A percentile compares a stretch with the other conserved stretches of the same genome.
Conservation (phyloP, 1,284 basidiomycete genomes). For the Fomes fomentarius region DNA sequence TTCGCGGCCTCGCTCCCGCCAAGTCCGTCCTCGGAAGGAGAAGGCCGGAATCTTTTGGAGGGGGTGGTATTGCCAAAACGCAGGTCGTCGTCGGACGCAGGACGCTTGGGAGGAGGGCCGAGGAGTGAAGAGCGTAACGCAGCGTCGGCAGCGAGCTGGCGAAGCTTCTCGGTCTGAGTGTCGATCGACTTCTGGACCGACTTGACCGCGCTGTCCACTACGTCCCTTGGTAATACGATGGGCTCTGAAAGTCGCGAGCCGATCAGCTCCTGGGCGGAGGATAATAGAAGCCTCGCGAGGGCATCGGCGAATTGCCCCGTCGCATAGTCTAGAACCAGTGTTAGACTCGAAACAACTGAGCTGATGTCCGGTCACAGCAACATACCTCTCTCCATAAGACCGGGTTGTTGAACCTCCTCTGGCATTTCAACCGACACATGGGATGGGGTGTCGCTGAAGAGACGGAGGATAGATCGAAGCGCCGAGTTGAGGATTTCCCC, state of each 20-base stretch:
- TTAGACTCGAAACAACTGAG: too few species aligned
- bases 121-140: conserved; percentile 13
- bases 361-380: too few species aligned
- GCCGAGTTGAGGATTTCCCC: conserved; percentile 23
- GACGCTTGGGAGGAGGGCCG: conserved; percentile 29
- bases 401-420: conserved; percentile 53
- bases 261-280: conserved; percentile 37
- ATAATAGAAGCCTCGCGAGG: conserved; percentile 44
- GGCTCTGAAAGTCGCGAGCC: conserved; percentile 25
- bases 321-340: conserved; percentile 66
- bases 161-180: conserved; percentile 19
- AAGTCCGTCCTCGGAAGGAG: conserved; percentile 26
- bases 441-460: conserved; percentile 21
- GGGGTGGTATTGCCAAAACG: conserved; percentile 23
- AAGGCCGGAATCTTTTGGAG: conserved; percentile 32
- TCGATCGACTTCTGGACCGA: conserved; percentile 21
- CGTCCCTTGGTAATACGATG: conserved; percentile 33
- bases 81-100: conserved; percentile 27
- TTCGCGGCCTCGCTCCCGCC: conserved; percentile 17
- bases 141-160: conserved; percentile 23
- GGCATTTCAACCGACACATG: conserved; percentile 39
- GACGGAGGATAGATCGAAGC: conserved; percentile 24
- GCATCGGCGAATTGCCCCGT: conserved; percentile 53
- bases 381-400: conserved; percentile 55
- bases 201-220: conserved; percentile 35